phyloP scores from a whole-genome alignment of 1,139 yeast genomes.

The Yamadazyma membranifaciens region DNA sequence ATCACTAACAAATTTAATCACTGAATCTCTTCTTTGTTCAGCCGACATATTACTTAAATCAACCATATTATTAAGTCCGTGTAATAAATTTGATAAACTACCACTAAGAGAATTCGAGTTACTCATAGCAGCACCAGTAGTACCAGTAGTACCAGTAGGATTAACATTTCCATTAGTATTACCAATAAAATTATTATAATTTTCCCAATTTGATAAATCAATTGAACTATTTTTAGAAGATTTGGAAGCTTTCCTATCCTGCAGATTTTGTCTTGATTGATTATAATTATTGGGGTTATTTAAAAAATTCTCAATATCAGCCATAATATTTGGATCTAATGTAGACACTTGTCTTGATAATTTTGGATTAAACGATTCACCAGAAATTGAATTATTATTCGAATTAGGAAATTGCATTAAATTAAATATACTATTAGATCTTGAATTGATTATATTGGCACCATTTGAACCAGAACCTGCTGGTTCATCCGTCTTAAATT shows the following conservation, averaged over 20 bases:
- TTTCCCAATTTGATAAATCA: constrained; percentile 32
- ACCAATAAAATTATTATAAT: constrained; percentile 13
- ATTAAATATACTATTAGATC: constrained; percentile 45
- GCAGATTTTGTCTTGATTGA: constrained; percentile 15
- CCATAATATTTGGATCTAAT: constrained; percentile 27
- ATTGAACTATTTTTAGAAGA: constrained; percentile 27
- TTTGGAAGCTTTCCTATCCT: constrained; percentile 14
- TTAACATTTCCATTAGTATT: constrained; percentile 20
- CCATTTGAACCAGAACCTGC: constrained; percentile 12
- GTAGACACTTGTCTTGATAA: constrained; percentile 16
- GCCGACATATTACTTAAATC: constrained; percentile 42
- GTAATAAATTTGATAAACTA: constrained; percentile 35
- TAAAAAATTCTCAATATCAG: constrained; percentile 40
- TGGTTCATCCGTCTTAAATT: constrained; percentile 11
- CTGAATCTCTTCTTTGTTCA: constrained; percentile 44
- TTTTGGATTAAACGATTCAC: constrained; percentile 20
- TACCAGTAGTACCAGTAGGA: constrained; percentile 19
- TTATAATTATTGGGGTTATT: constrained; percentile 13
- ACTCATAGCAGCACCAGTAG: constrained; percentile 17
- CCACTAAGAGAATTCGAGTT: constrained; percentile 23
- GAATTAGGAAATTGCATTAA: constrained; percentile 42
- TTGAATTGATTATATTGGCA: constrained; percentile 15
- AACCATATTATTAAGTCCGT: constrained; percentile 37
- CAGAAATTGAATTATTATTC: constrained; percentile 26
- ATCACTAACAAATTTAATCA: constrained; percentile 37